These are phyloP conservation scores for Phytopythium mirpurense DNA, from an alignment of 352 stramenopile genomes.

Conservation along the genomic window DNA sequence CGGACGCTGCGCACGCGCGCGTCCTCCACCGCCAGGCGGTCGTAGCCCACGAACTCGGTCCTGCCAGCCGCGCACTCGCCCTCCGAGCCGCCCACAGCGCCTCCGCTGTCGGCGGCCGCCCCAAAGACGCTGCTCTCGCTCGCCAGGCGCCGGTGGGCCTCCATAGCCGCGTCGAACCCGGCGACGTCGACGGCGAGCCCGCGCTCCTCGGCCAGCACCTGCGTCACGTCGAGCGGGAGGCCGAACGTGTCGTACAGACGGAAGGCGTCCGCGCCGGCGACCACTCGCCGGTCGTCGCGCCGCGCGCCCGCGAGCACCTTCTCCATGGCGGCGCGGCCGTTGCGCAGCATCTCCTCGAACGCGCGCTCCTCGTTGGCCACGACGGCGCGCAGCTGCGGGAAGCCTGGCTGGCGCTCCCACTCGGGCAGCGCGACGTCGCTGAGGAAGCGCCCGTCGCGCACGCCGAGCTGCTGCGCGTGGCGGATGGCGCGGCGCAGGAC, in stretches of 20 bases:
- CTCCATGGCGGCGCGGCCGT: conserved; percentile 55
- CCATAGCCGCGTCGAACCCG: conserved; percentile 45
- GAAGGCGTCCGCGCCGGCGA: conserved; percentile 58
- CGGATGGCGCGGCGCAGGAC: conserved; percentile 90
- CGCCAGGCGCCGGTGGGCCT: conserved; percentile 42
- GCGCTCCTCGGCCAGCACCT: conserved; percentile 55
- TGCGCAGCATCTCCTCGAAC: conserved; percentile 67
- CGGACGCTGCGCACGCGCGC: conserved; percentile 35
- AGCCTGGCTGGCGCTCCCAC: conserved; percentile 27
- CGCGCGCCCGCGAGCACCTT: conserved; percentile 36
- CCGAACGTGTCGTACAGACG: conserved; percentile 73
- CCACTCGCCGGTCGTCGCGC: conserved; percentile 6
- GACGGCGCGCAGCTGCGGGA: conserved; percentile 60
- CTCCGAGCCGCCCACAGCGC: too few relatives aligned
- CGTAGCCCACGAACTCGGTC: conserved; percentile 60
- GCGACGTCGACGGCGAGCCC: conserved; percentile 46
- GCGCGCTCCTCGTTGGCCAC: conserved; percentile 66
- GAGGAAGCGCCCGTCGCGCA: conserved; percentile 41
- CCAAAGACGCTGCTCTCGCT: conserved; percentile 38
- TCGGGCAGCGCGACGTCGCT: conserved; percentile 43
- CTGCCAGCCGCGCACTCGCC: neutral
- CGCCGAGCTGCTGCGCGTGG: conserved; percentile 55
- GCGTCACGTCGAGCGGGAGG: conserved; percentile 74
- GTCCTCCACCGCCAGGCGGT: conserved; percentile 29
- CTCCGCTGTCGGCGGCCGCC: neutral